Conservation (phyloP, 169 alveolate genomes). For the Cryptosporidium sp. region DNA sequence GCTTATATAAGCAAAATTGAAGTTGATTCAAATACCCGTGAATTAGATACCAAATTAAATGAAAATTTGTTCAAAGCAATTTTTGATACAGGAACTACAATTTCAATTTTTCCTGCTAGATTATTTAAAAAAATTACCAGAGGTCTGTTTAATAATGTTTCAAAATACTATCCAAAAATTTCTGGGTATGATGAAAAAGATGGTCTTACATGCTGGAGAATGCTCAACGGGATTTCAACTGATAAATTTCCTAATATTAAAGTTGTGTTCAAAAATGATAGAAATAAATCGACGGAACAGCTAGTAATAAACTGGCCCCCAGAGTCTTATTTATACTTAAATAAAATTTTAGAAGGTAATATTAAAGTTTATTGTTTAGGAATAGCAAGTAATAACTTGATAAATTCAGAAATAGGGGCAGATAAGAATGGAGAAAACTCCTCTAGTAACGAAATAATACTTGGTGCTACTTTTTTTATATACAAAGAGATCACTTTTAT, state of each 20-base stretch:
- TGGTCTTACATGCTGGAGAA: constrained; percentile 58
- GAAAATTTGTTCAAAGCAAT: constrained; percentile 16
- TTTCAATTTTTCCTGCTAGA: constrained; percentile 43
- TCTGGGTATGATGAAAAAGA: constrained; percentile 33
- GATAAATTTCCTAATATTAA: constrained; percentile 17
- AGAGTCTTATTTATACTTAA: constrained; percentile 39
- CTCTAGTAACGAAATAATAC: neutral
- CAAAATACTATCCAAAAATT: constrained; percentile 31
- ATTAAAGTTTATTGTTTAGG: constrained; percentile 47
- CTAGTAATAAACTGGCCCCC: constrained; percentile 35
- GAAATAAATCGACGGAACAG: neutral
- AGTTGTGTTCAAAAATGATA: neutral
- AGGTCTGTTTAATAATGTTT: neutral
- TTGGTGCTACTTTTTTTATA: constrained; percentile 68
- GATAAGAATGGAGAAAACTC: neutral
- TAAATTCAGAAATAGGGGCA: neutral
- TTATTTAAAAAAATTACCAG: constrained; percentile 7
- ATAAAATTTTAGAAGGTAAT: constrained; percentile 22
- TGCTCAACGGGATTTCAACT: neutral
- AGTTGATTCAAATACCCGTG: neutral
- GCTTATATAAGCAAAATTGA: constrained; percentile 12
- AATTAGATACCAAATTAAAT: too few species aligned
- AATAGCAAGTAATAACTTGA: constrained; percentile 38
- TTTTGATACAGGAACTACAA: constrained; percentile 69
- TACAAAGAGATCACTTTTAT: constrained; percentile 49